Conservation (phyloP, 2,329 filamentous ascomycete species). For the Diaporthe citriasiana region DNA sequence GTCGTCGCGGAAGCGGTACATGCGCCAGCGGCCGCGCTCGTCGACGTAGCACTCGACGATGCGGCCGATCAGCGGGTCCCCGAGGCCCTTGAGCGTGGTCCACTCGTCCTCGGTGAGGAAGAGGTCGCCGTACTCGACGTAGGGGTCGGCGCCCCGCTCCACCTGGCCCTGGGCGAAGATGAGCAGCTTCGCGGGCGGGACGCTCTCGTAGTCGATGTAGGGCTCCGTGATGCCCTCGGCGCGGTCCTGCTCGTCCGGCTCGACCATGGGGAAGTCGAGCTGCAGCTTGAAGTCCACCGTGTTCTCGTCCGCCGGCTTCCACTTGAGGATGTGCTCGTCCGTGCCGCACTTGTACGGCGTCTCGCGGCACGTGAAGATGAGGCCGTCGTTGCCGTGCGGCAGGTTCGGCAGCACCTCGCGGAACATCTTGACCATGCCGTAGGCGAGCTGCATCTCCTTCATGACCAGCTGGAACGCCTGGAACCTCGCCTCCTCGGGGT, state of each 20-base stretch:
- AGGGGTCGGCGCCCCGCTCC: constrained; percentile 60
- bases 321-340: constrained; percentile 94
- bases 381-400: constrained; percentile 93
- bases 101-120: constrained; percentile 83
- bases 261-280: constrained; percentile 80
- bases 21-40: constrained; percentile 81
- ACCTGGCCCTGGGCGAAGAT: constrained; percentile 74
- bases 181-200: constrained; percentile 80
- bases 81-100: constrained; percentile 81
- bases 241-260: constrained; percentile 77
- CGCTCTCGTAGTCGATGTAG: constrained; percentile 83
- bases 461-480: constrained; percentile 87
- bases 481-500: constrained; percentile 76
- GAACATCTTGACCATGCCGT: constrained; percentile 94
- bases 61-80: constrained; percentile 84
- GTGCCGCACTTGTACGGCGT: constrained; percentile 91
- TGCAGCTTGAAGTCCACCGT: constrained; percentile 91
- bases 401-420: constrained; percentile 85
- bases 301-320: constrained; percentile 97
- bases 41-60: constrained; percentile 94
- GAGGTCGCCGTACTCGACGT: constrained; percentile 77
- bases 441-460: constrained; percentile 91
- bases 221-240: constrained; percentile 74
- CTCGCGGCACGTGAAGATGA: constrained; percentile 96
- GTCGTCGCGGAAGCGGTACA: constrained; percentile 91